phyloP scores from a whole-genome alignment of 139 green algal genomes.

The Haematococcus lacustris region DNA sequence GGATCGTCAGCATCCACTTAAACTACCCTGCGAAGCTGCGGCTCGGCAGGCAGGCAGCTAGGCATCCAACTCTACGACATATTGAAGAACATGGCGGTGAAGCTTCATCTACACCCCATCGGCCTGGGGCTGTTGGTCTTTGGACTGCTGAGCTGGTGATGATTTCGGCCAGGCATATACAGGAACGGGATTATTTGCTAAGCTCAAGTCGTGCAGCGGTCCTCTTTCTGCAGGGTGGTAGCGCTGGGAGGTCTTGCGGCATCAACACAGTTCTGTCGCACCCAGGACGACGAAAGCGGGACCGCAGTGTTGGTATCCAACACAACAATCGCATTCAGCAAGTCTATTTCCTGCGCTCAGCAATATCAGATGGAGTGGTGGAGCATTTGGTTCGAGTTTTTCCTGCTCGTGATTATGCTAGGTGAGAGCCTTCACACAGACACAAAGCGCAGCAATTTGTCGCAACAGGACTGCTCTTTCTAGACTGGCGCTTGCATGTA shows the following conservation, averaged over 20 bases:
- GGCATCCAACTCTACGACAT: no score
- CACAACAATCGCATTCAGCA: neutral
- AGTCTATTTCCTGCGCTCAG: conserved; percentile 1
- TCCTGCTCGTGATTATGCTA: conserved; percentile 23
- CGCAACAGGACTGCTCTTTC: no score
- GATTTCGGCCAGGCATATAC: neutral
- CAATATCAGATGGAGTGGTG: conserved; percentile 24
- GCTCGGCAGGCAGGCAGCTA: no score
- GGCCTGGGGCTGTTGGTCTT: conserved; percentile 21
- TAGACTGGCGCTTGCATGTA: no score
- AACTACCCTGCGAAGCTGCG: no score
- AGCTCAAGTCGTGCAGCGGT: neutral
- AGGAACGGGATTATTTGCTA: neutral
- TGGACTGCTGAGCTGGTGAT: conserved; percentile 1
- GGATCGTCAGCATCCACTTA: no score
- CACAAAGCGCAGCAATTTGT: no score
- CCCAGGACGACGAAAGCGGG: neutral
- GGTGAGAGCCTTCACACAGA: no score
- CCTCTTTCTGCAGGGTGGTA: conserved; percentile 9
- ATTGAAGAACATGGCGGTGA: no score
- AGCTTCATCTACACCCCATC: conserved; percentile 17
- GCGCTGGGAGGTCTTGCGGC: conserved; percentile 15
- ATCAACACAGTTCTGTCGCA: conserved; percentile 12
- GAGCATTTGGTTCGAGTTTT: conserved; percentile 23
- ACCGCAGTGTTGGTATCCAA: neutral